Percentiles rank a stretch among this genome's conserved stretches.
Conservation (phyloP, 2,329 filamentous ascomycete species). For the Aspergillus arachidicola region DNA sequence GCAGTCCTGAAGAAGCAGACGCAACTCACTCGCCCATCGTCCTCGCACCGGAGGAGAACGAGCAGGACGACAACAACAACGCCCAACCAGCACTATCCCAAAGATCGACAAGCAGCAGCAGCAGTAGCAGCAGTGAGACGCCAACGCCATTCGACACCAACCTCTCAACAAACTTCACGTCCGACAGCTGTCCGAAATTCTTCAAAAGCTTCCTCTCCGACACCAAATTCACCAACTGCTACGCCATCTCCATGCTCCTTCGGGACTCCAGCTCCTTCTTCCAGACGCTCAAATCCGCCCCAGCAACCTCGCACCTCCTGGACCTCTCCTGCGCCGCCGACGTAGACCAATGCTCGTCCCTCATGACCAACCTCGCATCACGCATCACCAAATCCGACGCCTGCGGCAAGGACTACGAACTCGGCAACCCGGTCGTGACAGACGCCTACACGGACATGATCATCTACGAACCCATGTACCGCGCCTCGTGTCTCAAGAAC, state of each 20-base stretch:
- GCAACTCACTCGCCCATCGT: constrained; percentile 5
- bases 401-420: constrained; percentile 72
- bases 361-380: constrained; percentile 66
- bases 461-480: constrained; percentile 77
- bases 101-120: neutral
- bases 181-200: constrained; percentile 53
- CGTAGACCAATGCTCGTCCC: constrained; percentile 63
- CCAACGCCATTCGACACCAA: constrained; percentile 70
- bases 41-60: neutral
- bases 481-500: constrained; percentile 76
- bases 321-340: constrained; percentile 76
- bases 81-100: neutral
- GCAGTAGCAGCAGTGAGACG: constrained; percentile 29
- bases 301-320: constrained; percentile 74
- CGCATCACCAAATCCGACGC: constrained; percentile 64
- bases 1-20: neutral
- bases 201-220: constrained; percentile 69
- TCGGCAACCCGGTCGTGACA: constrained; percentile 69
- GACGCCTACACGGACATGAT: constrained; percentile 75
- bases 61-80: neutral
- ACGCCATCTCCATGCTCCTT: constrained; percentile 82
- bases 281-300: constrained; percentile 69
- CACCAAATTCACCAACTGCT: constrained; percentile 70
- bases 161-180: constrained; percentile 64
- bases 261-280: constrained; percentile 87